phyloP scores from a whole-genome alignment of 257 asterid genomes.

The Fraxinus anomala region DNA sequence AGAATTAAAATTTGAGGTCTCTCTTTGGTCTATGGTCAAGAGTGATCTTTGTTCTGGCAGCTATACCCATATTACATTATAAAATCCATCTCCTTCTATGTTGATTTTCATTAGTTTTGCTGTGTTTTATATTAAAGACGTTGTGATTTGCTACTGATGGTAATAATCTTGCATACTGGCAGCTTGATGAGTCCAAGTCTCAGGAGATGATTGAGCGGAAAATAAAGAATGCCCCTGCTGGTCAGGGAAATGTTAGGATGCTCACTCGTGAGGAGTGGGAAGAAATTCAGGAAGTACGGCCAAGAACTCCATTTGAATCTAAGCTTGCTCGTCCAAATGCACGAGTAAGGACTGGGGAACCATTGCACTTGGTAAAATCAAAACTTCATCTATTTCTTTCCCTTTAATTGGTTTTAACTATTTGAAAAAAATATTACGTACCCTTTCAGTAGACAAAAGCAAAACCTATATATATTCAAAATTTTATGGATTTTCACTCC shows the following conservation, averaged over 20 bases:
- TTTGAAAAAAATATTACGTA: not conserved
- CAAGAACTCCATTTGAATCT: conserved; percentile 91
- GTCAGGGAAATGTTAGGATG: conserved; percentile 90
- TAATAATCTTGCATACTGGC: not conserved
- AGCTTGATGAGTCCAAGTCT: conserved; percentile 9
- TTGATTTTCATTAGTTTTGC: not conserved
- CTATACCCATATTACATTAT: not conserved
- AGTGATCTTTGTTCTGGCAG: not conserved
- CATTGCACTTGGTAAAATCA: conserved; percentile 45
- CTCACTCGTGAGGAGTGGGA: conserved; percentile 94
- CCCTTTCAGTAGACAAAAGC: not conserved
- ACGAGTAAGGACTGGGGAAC: conserved; percentile 57
- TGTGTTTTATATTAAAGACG: not conserved
- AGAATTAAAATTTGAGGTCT: conserved; percentile 3
- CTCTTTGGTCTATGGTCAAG: not conserved
- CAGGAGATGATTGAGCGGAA: conserved; percentile 54
- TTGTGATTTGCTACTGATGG: not conserved
- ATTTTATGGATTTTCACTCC: not conserved
- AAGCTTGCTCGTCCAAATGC: conserved; percentile 77
- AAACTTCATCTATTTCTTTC: not conserved
- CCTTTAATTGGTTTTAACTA: conserved; percentile 1
- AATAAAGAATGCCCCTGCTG: conserved; percentile 79
- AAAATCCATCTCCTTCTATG: not conserved
- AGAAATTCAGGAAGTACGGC: conserved; percentile 61
- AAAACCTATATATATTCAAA: not conserved